Conservation (phyloP, 768 basidiomycete genomes). For the Boletus reticuloceps region DNA sequence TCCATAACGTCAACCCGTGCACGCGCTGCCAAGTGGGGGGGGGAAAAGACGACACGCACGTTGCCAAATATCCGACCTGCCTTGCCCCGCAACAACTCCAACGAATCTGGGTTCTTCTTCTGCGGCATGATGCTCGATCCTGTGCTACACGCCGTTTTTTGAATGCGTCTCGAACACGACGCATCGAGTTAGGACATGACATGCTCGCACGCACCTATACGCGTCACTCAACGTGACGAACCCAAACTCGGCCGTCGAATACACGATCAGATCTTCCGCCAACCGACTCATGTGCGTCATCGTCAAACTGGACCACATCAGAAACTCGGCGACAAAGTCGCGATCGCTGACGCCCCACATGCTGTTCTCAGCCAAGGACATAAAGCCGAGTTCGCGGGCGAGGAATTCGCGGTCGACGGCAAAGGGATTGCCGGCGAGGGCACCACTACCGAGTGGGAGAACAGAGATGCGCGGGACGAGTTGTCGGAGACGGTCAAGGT, state of each 20-base stretch:
- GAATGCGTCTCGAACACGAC: neutral
- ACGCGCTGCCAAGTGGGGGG: too few relatives aligned
- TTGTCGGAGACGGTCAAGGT: slow-evolving; percentile 81
- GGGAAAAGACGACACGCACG: slow-evolving; percentile 38
- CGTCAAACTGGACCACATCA: slow-evolving; percentile 92
- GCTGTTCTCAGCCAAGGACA: slow-evolving; percentile 89
- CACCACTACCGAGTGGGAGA: slow-evolving; percentile 90
- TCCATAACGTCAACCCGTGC: neutral
- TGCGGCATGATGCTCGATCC: slow-evolving; percentile 99
- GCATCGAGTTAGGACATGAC: neutral
- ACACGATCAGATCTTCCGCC: slow-evolving; percentile 95
- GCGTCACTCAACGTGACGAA: slow-evolving; percentile 96
- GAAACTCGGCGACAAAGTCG: slow-evolving; percentile 95
- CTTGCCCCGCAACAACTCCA: slow-evolving; percentile 94
- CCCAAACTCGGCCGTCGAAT: slow-evolving; percentile 96
- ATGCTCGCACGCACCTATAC: slow-evolving; percentile 87
- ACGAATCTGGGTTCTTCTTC: slow-evolving; percentile 97
- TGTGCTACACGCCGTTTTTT: slow-evolving; percentile 53
- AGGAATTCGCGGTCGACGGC: slow-evolving; percentile 91
- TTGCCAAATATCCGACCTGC: slow-evolving; percentile 93
- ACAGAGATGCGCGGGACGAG: slow-evolving; percentile 89
- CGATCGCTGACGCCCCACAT: slow-evolving; percentile 96
- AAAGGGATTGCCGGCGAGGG: slow-evolving; percentile 96
- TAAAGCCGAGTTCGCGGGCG: slow-evolving; percentile 85
- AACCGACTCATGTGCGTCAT: slow-evolving; percentile 94